Evolutionary conservation across 2,329 filamentous ascomycete species (phyloP), one percentile per base, ranked within the genome.

Genomic region (Pseudogymnoascus sp.): DNA sequence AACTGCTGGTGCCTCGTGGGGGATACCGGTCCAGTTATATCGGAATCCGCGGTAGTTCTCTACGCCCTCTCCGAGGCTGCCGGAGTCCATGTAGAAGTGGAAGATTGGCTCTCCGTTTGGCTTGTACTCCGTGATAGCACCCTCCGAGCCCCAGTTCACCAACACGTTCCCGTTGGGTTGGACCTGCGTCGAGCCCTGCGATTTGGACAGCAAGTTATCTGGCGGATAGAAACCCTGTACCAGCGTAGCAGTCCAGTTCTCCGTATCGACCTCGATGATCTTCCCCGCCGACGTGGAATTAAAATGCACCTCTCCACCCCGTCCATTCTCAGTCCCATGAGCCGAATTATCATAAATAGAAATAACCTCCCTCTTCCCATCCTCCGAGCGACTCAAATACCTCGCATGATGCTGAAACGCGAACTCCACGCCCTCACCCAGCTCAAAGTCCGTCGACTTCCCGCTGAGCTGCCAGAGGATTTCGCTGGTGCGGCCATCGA

Each of bases 341-440:
- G 67, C 63, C 10, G 65, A 66, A 41, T 71, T 72, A 19, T 72
- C 71, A 11, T 68, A 71, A 1, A 72, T 62, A 13, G 62, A 66
- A 43, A 72, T 71, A 4, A 65, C 63, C 45, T 66, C 62, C 19
- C 51, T 66, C 11, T 57, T 62, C 1, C 65, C 66, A 19, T 67
- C 65, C 2, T 62, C 63, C 6, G 67, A 68, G 16, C 63, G 76
- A 10, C 74, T 62, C 13, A 69, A 37, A 45, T 63, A 82, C 8
- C 79, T 77, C 0, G 79, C 80, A 66, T 83, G 76, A 66, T 83
- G 80, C 69, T 83, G 80, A 70, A 79, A 81, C 10, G 76, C 77
- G 67, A 82, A 83, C 28, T 77, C 72, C 65, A 80, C 79, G 61
- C 79, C 77, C 11, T 72, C 72, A 57, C 71, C 72, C 13, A 75